Evolutionary conservation across 1,139 yeast genomes (phyloP).

Genomic region (Pichia sp.): DNA sequence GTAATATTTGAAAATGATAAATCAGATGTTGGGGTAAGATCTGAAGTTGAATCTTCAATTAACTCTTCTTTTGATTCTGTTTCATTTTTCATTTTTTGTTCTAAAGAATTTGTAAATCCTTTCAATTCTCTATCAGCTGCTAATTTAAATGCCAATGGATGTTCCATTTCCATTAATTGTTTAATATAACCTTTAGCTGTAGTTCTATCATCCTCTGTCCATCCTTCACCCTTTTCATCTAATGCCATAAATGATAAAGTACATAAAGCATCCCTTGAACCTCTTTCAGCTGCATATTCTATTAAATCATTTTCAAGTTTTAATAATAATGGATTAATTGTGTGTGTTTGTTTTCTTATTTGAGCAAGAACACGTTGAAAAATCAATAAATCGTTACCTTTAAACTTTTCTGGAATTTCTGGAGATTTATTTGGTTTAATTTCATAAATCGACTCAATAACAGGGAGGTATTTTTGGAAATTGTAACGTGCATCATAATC

Average conservation of each 20-base stretch:
- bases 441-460: constrained; percentile 45
- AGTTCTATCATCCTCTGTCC: constrained; percentile 29
- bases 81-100: neutral
- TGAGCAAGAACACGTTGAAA: constrained; percentile 63
- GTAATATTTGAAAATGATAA: constrained; percentile 20
- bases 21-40: constrained; percentile 6
- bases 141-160: constrained; percentile 43
- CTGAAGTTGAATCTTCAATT: constrained; percentile 1
- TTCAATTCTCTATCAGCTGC: constrained; percentile 37
- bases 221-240: constrained; percentile 26
- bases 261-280: constrained; percentile 75
- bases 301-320: constrained; percentile 63
- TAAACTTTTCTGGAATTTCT: constrained; percentile 29
- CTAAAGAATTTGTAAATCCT: constrained; percentile 9
- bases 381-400: constrained; percentile 55
- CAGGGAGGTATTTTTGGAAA: constrained; percentile 48
- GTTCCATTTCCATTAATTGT: constrained; percentile 44
- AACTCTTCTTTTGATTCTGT: too few relatives aligned
- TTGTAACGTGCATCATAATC: constrained; percentile 57
- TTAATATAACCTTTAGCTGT: constrained; percentile 64
- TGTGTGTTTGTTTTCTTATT: constrained; percentile 54
- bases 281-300: constrained; percentile 78
- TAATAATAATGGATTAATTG: constrained; percentile 49
- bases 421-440: constrained; percentile 24
- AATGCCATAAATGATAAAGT: constrained; percentile 61